phyloP scores from a whole-genome alignment of 495 filamentous ascomycete species.

The Glonium stellatum region DNA sequence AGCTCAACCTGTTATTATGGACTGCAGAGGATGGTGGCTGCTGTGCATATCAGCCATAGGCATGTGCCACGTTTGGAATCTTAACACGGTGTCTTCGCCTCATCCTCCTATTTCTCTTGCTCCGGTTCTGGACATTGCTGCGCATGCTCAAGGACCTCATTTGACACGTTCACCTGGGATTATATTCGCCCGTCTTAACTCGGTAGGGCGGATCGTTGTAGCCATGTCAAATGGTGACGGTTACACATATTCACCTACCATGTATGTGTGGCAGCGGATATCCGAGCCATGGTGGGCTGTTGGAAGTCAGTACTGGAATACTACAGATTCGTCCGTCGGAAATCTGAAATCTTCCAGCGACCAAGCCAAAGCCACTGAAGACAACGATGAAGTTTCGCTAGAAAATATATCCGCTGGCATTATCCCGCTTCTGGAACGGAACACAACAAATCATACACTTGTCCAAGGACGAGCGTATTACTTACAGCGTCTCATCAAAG shows the following conservation, averaged over 20 bases:
- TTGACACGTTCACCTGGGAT: constrained; percentile 69
- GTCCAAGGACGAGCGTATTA: constrained; percentile 84
- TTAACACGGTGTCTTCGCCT: constrained; percentile 72
- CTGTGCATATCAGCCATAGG: constrained; percentile 83
- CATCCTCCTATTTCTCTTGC: constrained; percentile 88
- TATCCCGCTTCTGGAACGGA: constrained; percentile 84
- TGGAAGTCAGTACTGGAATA: constrained; percentile 96
- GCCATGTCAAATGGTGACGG: constrained; percentile 90
- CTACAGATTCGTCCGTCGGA: constrained; percentile 54
- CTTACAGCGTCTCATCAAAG: constrained; percentile 82
- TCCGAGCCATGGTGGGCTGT: constrained; percentile 98
- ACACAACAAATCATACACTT: constrained; percentile 89
- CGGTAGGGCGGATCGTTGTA: constrained; percentile 71
- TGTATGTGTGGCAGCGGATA: constrained; percentile 91
- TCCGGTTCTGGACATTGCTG: constrained; percentile 81
- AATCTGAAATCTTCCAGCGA: constrained; percentile 59
- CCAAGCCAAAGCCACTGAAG: constrained; percentile 35
- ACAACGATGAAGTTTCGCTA: constrained; percentile 46
- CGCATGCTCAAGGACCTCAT: constrained; percentile 59
- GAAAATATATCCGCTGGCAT: constrained; percentile 81
- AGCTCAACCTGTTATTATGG: constrained; percentile 87
- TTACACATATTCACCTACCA: constrained; percentile 70
- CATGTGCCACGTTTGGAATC: constrained; percentile 89
- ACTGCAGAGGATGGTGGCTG: constrained; percentile 82
- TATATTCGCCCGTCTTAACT: constrained; percentile 85